Percentiles rank a stretch among this genome's conserved stretches.
These are phyloP conservation scores for Testicularia cyperi DNA, from an alignment of 1,284 basidiomycete genomes.

Conservation along the genomic window DNA sequence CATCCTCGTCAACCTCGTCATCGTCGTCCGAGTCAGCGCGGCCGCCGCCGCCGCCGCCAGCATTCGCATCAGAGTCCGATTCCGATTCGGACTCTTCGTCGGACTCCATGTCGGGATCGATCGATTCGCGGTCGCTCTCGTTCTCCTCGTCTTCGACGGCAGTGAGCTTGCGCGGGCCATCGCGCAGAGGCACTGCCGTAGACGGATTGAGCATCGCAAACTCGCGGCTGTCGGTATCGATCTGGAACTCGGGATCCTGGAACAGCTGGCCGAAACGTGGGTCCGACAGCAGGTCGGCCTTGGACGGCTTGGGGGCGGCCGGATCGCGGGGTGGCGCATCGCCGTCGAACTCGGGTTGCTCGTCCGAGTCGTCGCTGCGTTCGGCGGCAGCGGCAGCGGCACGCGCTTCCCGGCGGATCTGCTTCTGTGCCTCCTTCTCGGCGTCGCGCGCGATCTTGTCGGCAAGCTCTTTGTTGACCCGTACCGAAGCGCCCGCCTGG, in stretches of 20 bases:
- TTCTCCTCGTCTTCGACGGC: constrained; percentile 87
- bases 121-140: constrained; percentile 75
- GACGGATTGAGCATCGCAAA: constrained; percentile 90
- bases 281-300: constrained; percentile 71
- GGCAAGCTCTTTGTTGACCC: constrained; percentile 90
- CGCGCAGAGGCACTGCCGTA: constrained; percentile 60
- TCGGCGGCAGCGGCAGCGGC: constrained; percentile 31
- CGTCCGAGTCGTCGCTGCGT: constrained; percentile 45
- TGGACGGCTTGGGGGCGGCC: constrained; percentile 12
- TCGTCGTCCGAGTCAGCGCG: no score
- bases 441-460: constrained; percentile 77
- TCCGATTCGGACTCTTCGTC: constrained; percentile 8
- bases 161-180: constrained; percentile 64
- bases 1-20: constrained; percentile 12
- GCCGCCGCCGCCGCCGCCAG: background rate
- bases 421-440: constrained; percentile 67
- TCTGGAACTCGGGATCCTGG: constrained; percentile 88
- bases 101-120: constrained; percentile 53
- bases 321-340: no score
- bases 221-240: constrained; percentile 84
- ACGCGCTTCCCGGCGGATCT: constrained; percentile 41
- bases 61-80: constrained; percentile 1
- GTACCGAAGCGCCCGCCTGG: constrained; percentile 62
- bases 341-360: constrained; percentile 62
- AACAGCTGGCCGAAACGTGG: constrained; percentile 88